Evolutionary conservation across 129 eudicot species (phyloP), one percentile per base, ranked within the genome.

Genomic region (Ambrosia trifida): DNA sequence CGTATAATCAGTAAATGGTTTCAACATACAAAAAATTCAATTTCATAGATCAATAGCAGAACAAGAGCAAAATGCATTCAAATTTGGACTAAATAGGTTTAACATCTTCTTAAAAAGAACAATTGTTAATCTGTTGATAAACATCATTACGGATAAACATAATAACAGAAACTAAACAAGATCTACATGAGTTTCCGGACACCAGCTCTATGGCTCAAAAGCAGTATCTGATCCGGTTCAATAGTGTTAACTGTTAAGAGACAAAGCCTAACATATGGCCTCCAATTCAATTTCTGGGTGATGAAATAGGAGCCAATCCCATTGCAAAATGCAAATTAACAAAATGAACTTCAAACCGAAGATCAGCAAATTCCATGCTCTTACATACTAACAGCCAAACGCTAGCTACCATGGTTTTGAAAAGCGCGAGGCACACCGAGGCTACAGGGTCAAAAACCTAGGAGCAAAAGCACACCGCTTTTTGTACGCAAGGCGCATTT

Each of bases 1-100:
- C 47, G 66, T 30, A 60, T 38, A 38, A 13, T 12, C 64, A 38
- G 75, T 47, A 76, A 33, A 14, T 9, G 33, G 13, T 32, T 77
- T 72, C 33, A 18, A 13, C 12, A 10, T 40, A 38, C 10, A 63
- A 61, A 10, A 30, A 61, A 35, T 72, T 44, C 4, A 60, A 13
- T 11, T 66, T 67, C n/a, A 67, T 30, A 12, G 36, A n/a, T 45
- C 41, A 24, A 59, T 7, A 45, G 57, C 41, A 64, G 1, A 28
- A 72, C 18, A 35, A 52, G 17, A 2, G 8, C 14, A 17, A 69
- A 51, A 20, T 16, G 1, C 13, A 12, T 47, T 32, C 45, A 14
- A 72, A 30, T 24, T 50, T 3, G 17, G 60, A 40, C 64, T 18
- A 38, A 17, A 7, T 67, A 31, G 68, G 45, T 58, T 72, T 8